Base-by-base conservation (phyloP, 306 rosid species). In the Lablab purpureus region DNA sequence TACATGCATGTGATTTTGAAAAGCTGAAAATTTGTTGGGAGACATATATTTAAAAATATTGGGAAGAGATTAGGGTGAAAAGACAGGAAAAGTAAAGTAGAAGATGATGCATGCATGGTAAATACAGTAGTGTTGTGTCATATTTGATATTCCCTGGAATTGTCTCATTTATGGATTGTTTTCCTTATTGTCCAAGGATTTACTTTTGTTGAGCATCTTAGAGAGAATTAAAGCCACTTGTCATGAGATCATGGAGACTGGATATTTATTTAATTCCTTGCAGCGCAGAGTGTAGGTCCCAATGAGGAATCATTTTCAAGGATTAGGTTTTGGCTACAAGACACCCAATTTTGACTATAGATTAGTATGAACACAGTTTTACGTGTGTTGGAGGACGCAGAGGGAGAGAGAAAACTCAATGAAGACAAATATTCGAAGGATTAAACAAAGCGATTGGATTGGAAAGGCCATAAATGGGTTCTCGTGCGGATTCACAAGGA, bases 361-460 rank as follows among this genome's bases (percentile, higher is more conserved):
- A 71, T 86, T 73, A 79, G 84, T 81, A 87, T 80, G 84, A 86
- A 41, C 70, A 77, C 85, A 77, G 58, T 79, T 50, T 78, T 27
- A 68, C 66, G 78, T 69, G 80, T 54, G 70, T 80, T 80, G 83
- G 81, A 74, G 73, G 69, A 67, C 77, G 30, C 12, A 68, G 82
- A 49, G 85, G 19, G 79, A 78, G 78, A 79, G 89, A 81, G 75
- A 32, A 84, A 71, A 81, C 62, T 75, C 37, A 85, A 67, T 89
- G 90, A 89, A 83, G 96, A 91, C 96, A 91, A 89, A 89, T 89
- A 89, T 91, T 91, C 91, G 81, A 76, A 87, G 87, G 85, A 91
- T 85, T 84, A 89, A 91, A 91, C 5, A 64, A 84, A 76, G 72
- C 23, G 59, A 72, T 78, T 60, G 76, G 81, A 85, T 82, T 77